phyloP scores from a whole-genome alignment of 177 flowering plant genomes.

The Viscum album region DNA sequence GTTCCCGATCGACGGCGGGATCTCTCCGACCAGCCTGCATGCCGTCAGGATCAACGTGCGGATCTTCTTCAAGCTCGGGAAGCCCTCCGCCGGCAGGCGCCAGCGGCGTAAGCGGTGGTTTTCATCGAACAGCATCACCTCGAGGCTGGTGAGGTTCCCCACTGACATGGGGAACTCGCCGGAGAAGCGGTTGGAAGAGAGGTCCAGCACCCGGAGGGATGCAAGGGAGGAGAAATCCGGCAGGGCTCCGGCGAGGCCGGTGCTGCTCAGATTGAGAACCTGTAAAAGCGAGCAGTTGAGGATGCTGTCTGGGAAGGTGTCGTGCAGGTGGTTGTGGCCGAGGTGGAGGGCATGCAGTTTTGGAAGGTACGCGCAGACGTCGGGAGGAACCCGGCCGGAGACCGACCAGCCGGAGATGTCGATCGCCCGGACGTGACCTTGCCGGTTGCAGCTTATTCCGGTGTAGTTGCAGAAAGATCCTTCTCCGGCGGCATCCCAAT shows the following conservation, averaged over 20 bases:
- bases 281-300: constrained; percentile 53
- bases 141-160: constrained; percentile 57
- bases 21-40: constrained; percentile 45
- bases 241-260: constrained; percentile 32
- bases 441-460: constrained; percentile 51
- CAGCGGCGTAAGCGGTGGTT: constrained; percentile 32
- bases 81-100: constrained; percentile 40
- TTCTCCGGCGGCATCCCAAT: constrained; percentile 26
- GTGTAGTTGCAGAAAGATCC: constrained; percentile 42
- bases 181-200: constrained; percentile 45
- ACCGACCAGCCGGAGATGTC: constrained; percentile 51
- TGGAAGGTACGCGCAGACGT: constrained; percentile 56
- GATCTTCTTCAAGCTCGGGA: constrained; percentile 41
- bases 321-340: constrained; percentile 33
- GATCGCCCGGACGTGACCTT: constrained; percentile 35
- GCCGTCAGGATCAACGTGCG: constrained; percentile 40
- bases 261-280: constrained; percentile 38
- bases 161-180: constrained; percentile 68
- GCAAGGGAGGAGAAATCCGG: constrained; percentile 51
- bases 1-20: constrained; percentile 62
- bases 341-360: constrained; percentile 39
- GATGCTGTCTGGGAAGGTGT: constrained; percentile 38
- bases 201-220: constrained; percentile 42
- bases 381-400: constrained; percentile 47
- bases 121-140: constrained; percentile 53